A percentile compares a stretch with the other conserved stretches of the same genome.
These are phyloP conservation scores for Encephalitozoon romaleae DNA, from an alignment of 371 early-diverging fungal genomes.

Conservation along the genomic window DNA sequence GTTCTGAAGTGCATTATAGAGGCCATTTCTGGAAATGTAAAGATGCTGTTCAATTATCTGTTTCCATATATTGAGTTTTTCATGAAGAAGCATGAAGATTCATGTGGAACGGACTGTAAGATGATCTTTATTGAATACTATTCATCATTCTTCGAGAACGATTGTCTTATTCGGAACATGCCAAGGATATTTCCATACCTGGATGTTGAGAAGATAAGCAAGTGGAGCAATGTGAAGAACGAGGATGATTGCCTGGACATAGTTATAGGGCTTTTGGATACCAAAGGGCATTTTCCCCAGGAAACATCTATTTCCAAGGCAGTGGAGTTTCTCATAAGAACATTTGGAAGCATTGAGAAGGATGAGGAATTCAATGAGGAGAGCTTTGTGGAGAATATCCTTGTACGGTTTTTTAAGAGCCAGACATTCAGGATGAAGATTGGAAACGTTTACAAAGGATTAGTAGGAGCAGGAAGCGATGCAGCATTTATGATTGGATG, in stretches of 20 bases:
- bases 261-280: not conserved
- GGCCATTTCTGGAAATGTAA: not conserved
- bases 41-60: slow-evolving; percentile 18
- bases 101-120: not conserved
- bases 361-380: not conserved
- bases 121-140: slow-evolving; percentile 18
- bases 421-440: not conserved
- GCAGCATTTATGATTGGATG: not conserved
- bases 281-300: not conserved
- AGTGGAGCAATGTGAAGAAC: not conserved
- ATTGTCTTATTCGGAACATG: not conserved
- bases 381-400: not conserved
- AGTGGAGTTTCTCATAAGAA: not conserved
- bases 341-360: not conserved
- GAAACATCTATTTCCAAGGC: not conserved
- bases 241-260: not conserved
- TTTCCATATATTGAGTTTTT: slow-evolving; percentile 39
- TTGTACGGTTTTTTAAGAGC: slow-evolving; percentile 8
- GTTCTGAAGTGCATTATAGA: slow-evolving; percentile 24
- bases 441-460: not conserved
- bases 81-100: slow-evolving; percentile 9
- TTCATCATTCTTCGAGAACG: not conserved
- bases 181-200: slow-evolving; percentile 10
- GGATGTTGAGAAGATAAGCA: not conserved
- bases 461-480: not conserved